Base-by-base conservation (phyloP, 345 rosid genomes). In the Arabidopsis thaliana region DNA sequence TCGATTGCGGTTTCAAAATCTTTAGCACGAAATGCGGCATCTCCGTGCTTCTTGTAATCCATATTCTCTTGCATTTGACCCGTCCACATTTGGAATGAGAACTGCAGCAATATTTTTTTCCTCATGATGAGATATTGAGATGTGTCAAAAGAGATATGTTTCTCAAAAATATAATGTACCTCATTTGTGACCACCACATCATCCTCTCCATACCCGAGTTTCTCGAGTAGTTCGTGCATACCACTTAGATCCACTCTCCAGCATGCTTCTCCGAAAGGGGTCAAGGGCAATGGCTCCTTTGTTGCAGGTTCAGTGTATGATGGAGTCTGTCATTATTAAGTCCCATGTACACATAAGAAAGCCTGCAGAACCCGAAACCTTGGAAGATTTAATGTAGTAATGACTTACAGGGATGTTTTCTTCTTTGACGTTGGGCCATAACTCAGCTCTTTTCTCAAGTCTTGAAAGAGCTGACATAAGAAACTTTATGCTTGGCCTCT, bases 61-160 rank as follows among this genome's bases (percentile, higher is more conserved):
- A 82, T 76, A 50, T 97, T 90, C 76, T 95, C 97, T 81, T 92
- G 99, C 96, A 95, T 86, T 82, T 83, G 91, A 81, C 79, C 86
- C 64, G 99, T 89, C 99, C 99, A 95, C 96, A 95, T 82, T 85
- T 95, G 99, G 67, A 95, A 95, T 72, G 99, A 95, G 71, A 91
- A 93, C 97, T 91, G 83, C 82, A 78, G 51, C 30, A 8, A 34
- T 40, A 28, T 8, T 52, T 12, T 5, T 16, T 13, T 25, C 4
- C 41, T 48, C 53, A 16, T 13, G 56, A 11, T 45, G 61, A 24
- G 59, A 34, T 37, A 16, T 38, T 57, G 67, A 40, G 62, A 34
- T 63, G 37, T 51, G 24, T 22, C 69, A 42, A 48, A 38, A 33
- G 16, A 64, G 16, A 22, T 66, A 51, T 51, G 51, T 50, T 71